Percentiles rank a stretch among this genome's conserved stretches.
Conservation (phyloP, 768 basidiomycete genomes). For the Rickenella mellea region DNA sequence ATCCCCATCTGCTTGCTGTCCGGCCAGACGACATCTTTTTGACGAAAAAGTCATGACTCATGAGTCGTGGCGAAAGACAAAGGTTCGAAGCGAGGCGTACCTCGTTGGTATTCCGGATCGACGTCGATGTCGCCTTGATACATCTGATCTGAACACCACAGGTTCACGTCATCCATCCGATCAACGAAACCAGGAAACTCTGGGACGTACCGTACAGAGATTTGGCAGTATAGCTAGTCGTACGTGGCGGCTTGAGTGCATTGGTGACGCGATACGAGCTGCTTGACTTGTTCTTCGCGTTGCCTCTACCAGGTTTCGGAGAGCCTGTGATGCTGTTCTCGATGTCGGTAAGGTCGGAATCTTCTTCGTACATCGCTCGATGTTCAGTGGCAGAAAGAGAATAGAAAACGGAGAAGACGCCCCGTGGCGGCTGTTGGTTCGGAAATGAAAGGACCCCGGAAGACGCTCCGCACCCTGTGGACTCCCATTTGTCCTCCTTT, state of each 20-base stretch:
- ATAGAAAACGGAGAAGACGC: too few relatives aligned
- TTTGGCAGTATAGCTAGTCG: constrained; percentile 31
- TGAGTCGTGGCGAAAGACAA: neutral
- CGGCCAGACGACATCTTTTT: constrained; percentile 67
- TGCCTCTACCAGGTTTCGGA: too few relatives aligned
- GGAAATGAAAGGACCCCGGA: too few relatives aligned
- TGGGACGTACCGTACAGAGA: constrained; percentile 31
- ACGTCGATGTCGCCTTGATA: constrained; percentile 53
- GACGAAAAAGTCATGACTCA: neutral
- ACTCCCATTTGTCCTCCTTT: too few relatives aligned
- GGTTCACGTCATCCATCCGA: neutral
- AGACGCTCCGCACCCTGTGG: too few relatives aligned
- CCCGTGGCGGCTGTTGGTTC: too few relatives aligned
- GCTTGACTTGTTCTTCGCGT: too few relatives aligned
- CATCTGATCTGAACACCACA: constrained; percentile 45
- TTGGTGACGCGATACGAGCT: constrained; percentile 20
- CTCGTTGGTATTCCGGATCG: constrained; percentile 74
- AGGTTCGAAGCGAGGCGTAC: constrained; percentile 19
- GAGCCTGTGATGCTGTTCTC: too few relatives aligned
- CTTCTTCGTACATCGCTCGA: too few relatives aligned
- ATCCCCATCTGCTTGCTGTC: constrained; percentile 65
- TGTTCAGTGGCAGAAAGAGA: too few relatives aligned
- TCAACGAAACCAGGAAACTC: neutral
- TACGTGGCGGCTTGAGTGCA: constrained; percentile 27
- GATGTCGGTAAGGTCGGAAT: too few relatives aligned